Base-by-base conservation (phyloP, 257 asterid genomes). In the Leptodermis oblonga region DNA sequence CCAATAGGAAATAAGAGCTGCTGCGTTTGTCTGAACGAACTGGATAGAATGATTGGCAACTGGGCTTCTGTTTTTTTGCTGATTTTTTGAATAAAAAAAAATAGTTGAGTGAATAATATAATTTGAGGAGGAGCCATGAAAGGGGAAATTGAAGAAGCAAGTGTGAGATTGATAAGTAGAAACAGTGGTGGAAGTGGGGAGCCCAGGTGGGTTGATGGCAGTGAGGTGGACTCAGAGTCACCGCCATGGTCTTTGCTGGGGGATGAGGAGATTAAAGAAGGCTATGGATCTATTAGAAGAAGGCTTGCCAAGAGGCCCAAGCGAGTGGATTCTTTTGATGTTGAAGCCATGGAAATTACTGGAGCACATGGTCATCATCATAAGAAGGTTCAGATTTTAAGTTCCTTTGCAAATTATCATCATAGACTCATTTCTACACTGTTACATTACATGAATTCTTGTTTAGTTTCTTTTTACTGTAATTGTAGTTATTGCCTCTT, bases 201-300 rank as follows among this genome's bases (percentile, higher is more conserved):
- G 73, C 79, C 90, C 33, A 79, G 95, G 81, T 93, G 99, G 99
- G 99, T 94, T 60, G 96, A 94, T 80, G 99, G 99, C n/a, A 90
- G 92, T 77, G 99, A 90, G 54, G 94, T 87, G 81, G 91, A 85
- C 65, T 83, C 94, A 0, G 96, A 91, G 59, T 69, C 90, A 5
- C 82, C 89, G 12, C 78, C 88, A 14, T 83, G 86, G 90, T 74
- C 86, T 26, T 72, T 77, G 70, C 74, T 15, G 1, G 86, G 67
- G 1, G 88, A 78, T 22, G 87, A 77, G 20, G 88, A 70, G 55
- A 76, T 49, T 34, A 75, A 81, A 73, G 87, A 85, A 81, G 88
- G 80, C 30, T 88, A 77, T 83, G 96, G 86, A 56, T 74, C 83
- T 78, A 80, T 87, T 54, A 76, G 96, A 54, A 83, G 96, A 74